These are phyloP conservation scores for Eucalyptus erythrocorys DNA, from an alignment of 345 rosid genomes.

Conservation along the genomic window DNA sequence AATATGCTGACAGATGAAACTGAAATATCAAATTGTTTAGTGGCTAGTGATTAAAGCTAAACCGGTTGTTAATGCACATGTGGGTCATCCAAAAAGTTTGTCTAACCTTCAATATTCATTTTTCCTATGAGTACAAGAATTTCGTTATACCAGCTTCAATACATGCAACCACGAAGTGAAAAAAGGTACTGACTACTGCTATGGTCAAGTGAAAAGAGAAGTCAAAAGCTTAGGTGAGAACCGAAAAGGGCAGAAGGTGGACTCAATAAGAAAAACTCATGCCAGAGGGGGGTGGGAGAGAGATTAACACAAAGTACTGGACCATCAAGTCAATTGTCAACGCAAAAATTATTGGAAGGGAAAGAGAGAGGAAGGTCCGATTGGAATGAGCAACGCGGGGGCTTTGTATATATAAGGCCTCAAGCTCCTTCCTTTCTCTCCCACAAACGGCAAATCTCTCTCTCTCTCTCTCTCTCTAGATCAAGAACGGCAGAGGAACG, in stretches of 20 bases:
- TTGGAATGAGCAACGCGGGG: not conserved
- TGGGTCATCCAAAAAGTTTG: not conserved
- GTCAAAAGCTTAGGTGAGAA: not conserved
- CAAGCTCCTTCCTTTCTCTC: not conserved
- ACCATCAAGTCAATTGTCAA: not conserved
- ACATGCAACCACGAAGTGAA: not conserved
- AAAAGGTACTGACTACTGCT: not conserved
- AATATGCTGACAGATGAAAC: not conserved
- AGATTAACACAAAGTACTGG: not conserved
- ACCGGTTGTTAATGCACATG: not conserved
- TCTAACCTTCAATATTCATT: not conserved
- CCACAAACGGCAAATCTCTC: not conserved
- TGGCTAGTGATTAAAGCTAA: not conserved
- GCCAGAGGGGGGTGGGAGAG: not conserved
- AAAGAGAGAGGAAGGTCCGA: not conserved
- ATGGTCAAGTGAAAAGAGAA: not conserved
- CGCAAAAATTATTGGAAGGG: not conserved
- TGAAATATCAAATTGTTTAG: not conserved
- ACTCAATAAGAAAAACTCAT: not conserved
- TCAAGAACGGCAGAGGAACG: not conserved
- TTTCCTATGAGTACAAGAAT: not conserved
- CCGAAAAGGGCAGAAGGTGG: not conserved
- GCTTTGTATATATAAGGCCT: not conserved
- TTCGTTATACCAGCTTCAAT: not conserved
- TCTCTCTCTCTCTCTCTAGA: not conserved